Conservation (phyloP, 441 rosid genomes). For the Iberis amara region DNA sequence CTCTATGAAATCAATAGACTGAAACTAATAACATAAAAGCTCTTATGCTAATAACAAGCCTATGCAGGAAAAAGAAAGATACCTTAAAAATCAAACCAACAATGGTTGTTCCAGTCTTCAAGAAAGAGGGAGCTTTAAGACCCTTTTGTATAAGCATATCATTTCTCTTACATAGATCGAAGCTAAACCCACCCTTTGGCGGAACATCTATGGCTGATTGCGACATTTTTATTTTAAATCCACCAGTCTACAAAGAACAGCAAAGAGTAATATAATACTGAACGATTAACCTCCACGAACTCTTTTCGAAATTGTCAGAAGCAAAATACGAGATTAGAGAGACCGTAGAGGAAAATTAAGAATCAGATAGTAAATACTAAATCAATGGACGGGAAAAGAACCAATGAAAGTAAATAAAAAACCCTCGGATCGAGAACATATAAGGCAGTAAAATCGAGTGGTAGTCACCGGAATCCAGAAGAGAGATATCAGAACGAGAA, state of each 20-base stretch:
- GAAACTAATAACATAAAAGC: background rate
- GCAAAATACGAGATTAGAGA: background rate
- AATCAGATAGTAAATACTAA: background rate
- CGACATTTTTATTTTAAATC: conserved; percentile 20
- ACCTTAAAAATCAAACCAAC: conserved; percentile 90
- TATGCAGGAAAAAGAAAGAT: background rate
- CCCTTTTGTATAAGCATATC: conserved; percentile 75
- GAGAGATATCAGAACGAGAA: background rate
- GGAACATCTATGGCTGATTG: conserved; percentile 45
- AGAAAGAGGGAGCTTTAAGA: conserved; percentile 54
- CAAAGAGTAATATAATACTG: background rate
- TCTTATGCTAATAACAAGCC: background rate
- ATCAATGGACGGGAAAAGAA: background rate
- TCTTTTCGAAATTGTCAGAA: background rate
- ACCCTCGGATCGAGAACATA: conserved; percentile 12
- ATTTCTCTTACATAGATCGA: conserved; percentile 84
- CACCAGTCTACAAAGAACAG: conserved; percentile 15
- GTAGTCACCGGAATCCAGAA: background rate
- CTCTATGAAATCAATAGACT: too few species aligned
- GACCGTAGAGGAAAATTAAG: too few species aligned
- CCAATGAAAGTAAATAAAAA: background rate
- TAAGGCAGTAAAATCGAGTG: background rate
- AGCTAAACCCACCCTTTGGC: conserved; percentile 75
- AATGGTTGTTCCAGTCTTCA: conserved; percentile 95
- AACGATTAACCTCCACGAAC: conserved; percentile 1